These are phyloP conservation scores for Boletales sp. DNA, from an alignment of 768 basidiomycete genomes.

Conservation along the genomic window DNA sequence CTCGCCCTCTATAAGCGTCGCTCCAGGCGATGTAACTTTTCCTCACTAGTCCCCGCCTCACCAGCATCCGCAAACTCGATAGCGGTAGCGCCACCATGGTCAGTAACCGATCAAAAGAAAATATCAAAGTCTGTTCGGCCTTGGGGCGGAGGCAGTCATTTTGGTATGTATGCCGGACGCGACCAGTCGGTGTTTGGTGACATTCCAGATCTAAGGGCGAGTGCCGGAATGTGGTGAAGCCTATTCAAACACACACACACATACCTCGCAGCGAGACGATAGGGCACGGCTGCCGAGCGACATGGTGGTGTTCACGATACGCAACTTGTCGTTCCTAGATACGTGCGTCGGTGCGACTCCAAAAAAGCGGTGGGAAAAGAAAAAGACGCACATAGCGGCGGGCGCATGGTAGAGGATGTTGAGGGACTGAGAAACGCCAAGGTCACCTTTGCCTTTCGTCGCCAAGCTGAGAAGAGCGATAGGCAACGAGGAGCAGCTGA, in stretches of 20 bases:
- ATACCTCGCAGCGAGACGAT: constrained; percentile 48
- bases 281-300: constrained; percentile 44
- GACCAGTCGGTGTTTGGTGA: constrained; percentile 47
- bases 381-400: constrained; percentile 37
- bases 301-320: constrained; percentile 51
- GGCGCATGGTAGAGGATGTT: constrained; percentile 56
- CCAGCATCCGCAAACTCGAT: too few species aligned
- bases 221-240: not conserved
- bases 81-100: too few species aligned
- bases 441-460: constrained; percentile 23
- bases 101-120: not conserved
- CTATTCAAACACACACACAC: constrained; percentile 19
- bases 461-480: constrained; percentile 34
- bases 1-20: too few species aligned
- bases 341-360: too few species aligned
- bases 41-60: too few species aligned
- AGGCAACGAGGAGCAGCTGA: constrained; percentile 50
- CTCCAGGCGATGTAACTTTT: too few species aligned
- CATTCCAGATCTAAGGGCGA: constrained; percentile 50
- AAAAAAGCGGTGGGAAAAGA: too few species aligned
- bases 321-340: constrained; percentile 45
- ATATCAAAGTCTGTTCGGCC: constrained; percentile 17
- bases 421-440: constrained; percentile 48
- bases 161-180: constrained; percentile 55
- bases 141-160: constrained; percentile 42